Conservation (phyloP, 2,329 filamentous ascomycete species). For the Zymoseptoria brevis region DNA sequence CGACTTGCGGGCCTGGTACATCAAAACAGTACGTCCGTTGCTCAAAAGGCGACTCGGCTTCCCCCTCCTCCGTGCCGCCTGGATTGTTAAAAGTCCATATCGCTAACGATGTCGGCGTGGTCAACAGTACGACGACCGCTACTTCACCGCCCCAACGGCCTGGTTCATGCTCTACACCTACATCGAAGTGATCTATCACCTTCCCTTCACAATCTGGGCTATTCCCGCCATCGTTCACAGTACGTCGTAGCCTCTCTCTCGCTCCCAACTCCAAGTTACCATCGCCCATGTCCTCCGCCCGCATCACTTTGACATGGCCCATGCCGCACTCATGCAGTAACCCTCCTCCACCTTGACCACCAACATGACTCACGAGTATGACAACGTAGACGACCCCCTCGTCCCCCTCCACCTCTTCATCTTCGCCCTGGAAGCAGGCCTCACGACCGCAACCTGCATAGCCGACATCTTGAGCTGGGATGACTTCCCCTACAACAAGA, state of each 20-base stretch:
- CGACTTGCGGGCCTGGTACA: slow-evolving; percentile 49
- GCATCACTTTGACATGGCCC: no score
- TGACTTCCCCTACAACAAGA: slow-evolving; percentile 38
- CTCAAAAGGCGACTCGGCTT: no score
- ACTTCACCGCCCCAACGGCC: slow-evolving; percentile 51
- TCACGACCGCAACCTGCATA: slow-evolving; percentile 57
- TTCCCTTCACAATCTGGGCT: slow-evolving; percentile 54
- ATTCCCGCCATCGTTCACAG: slow-evolving; percentile 47
- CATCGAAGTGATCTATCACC: slow-evolving; percentile 54
- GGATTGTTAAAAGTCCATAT: not conserved
- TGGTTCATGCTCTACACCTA: slow-evolving; percentile 49
- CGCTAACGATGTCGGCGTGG: not conserved
- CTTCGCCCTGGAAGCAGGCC: slow-evolving; percentile 50
- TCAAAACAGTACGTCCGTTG: slow-evolving; percentile 34
- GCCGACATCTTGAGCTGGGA: slow-evolving; percentile 53
- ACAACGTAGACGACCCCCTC: slow-evolving; percentile 51
- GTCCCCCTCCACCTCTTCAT: slow-evolving; percentile 53
- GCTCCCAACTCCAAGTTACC: not conserved
- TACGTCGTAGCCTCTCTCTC: slow-evolving; percentile 25
- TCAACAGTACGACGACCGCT: slow-evolving; percentile 50
- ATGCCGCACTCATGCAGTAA: no score
- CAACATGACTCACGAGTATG: no score
- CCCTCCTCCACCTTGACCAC: no score
- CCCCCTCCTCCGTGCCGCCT: not conserved
- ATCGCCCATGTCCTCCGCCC: not conserved